Evolutionary conservation across 257 asterid species (phyloP).

Genomic region (Nicotiana obtusifolia): DNA sequence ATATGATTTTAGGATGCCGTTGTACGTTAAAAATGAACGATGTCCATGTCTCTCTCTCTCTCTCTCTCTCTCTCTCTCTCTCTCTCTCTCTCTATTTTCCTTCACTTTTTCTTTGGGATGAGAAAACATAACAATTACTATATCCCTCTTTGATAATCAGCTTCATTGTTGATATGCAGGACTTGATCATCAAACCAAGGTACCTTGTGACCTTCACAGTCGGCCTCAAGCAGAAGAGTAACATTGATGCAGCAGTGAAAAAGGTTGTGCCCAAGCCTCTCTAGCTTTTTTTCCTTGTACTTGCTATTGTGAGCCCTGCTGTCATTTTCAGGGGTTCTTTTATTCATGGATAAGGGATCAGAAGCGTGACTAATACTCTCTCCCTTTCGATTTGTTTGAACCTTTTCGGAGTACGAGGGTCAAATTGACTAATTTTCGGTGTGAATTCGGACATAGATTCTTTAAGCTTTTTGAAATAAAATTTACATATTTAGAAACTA

Average conservation of each 20-base stretch:
- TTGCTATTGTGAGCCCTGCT: background rate
- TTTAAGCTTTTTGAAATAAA: too few relatives aligned
- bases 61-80: background rate
- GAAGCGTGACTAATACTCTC: background rate
- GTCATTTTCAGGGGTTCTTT: background rate
- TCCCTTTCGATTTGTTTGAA: too few relatives aligned
- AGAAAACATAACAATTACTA: background rate
- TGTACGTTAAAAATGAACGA: background rate
- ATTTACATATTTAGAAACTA: too few relatives aligned
- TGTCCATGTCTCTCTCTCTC: background rate
- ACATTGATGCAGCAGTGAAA: slow-evolving; percentile 80
- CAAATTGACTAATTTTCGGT: too few relatives aligned
- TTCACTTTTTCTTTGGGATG: background rate
- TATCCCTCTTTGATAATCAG: background rate
- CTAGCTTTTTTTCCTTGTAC: background rate
- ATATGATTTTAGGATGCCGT: background rate
- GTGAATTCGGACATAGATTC: too few relatives aligned
- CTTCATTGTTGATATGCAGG: slow-evolving; percentile 37
- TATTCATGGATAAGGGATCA: background rate
- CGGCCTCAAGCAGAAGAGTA: slow-evolving; percentile 66
- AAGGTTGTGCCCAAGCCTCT: slow-evolving; percentile 37
- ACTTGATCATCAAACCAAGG: slow-evolving; percentile 66
- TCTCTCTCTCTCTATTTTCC: background rate
- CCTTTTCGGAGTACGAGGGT: too few relatives aligned
- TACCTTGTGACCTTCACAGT: slow-evolving; percentile 89